These are phyloP conservation scores for Fusarium sp. DNA, from an alignment of 2,329 filamentous ascomycete species.

Conservation along the genomic window DNA sequence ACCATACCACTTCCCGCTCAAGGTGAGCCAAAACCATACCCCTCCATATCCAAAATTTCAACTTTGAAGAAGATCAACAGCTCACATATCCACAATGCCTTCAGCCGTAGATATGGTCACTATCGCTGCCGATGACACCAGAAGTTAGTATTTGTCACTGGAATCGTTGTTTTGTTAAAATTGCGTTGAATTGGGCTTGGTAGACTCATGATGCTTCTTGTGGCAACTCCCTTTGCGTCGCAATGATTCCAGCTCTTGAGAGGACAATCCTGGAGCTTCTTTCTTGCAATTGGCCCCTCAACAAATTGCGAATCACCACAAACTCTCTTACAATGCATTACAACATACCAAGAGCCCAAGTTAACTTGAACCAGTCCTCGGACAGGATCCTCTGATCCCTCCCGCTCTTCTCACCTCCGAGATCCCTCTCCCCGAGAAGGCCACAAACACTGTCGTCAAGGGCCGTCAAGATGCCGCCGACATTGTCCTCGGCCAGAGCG, in stretches of 20 bases:
- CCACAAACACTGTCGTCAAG: constrained; percentile 75
- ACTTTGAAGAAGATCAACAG: constrained; percentile 21
- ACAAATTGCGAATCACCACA: background rate
- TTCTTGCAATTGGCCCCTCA: background rate
- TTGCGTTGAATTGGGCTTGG: background rate
- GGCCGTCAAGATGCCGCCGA: constrained; percentile 75
- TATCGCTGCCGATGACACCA: constrained; percentile 58
- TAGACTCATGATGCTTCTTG: constrained; percentile 18
- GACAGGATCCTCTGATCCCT: constrained; percentile 92
- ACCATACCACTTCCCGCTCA: constrained; percentile 18
- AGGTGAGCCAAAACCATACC: constrained; percentile 22
- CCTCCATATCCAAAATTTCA: constrained; percentile 34
- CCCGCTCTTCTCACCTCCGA: constrained; percentile 88
- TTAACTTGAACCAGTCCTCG: constrained; percentile 73
- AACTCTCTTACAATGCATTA: background rate
- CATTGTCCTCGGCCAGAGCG: constrained; percentile 81
- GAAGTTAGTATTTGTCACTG: constrained; percentile 49
- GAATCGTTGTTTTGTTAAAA: background rate
- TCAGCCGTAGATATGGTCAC: constrained; percentile 53
- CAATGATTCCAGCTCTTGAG: background rate
- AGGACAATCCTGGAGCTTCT: background rate
- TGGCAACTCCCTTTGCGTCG: background rate
- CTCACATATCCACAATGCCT: constrained; percentile 47
- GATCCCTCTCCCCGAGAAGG: constrained; percentile 75
- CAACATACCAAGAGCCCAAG: background rate